Conservation (phyloP, 495 filamentous ascomycete genomes). For the Neurospora tetraspora region DNA sequence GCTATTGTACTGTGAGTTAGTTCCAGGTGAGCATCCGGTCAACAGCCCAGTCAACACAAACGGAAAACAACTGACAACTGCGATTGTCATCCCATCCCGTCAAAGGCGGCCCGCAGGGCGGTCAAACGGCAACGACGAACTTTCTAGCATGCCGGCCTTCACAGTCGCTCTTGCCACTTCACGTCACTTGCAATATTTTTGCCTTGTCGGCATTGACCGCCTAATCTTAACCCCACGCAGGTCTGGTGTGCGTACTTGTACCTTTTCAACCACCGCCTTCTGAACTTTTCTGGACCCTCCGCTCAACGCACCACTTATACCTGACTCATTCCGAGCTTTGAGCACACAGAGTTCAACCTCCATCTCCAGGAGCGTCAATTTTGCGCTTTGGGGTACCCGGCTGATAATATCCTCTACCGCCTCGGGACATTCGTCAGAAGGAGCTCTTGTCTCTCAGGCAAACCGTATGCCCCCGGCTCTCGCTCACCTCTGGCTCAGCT, state of each 20-base stretch:
- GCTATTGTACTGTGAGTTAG: too few relatives aligned
- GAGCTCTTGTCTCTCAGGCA: not conserved
- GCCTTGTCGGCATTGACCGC: not conserved
- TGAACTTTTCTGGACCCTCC: too few relatives aligned
- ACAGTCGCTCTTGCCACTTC: not conserved
- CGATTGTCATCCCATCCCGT: too few relatives aligned
- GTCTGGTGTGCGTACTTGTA: too few relatives aligned
- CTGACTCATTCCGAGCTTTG: too few relatives aligned
- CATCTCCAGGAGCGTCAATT: too few relatives aligned
- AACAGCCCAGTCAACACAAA: not conserved
- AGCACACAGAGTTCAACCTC: too few relatives aligned
- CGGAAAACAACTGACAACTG: too few relatives aligned
- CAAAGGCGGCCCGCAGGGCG: not conserved
- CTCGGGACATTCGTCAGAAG: too few relatives aligned
- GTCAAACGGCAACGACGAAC: not conserved
- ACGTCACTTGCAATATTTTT: not conserved
- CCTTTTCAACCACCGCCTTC: too few relatives aligned
- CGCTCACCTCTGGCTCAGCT: not conserved
- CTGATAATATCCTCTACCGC: not conserved
- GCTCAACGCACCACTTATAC: too few relatives aligned
- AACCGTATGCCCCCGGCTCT: not conserved
- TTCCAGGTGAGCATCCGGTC: too few relatives aligned
- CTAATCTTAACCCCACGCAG: not conserved
- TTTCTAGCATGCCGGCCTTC: not conserved
- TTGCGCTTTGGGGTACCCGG: not conserved